A percentile compares a stretch with the other conserved stretches of the same genome.
These are phyloP conservation scores for Luffa aegyptiaca DNA, from an alignment of 306 rosid genomes.

Conservation along the genomic window DNA sequence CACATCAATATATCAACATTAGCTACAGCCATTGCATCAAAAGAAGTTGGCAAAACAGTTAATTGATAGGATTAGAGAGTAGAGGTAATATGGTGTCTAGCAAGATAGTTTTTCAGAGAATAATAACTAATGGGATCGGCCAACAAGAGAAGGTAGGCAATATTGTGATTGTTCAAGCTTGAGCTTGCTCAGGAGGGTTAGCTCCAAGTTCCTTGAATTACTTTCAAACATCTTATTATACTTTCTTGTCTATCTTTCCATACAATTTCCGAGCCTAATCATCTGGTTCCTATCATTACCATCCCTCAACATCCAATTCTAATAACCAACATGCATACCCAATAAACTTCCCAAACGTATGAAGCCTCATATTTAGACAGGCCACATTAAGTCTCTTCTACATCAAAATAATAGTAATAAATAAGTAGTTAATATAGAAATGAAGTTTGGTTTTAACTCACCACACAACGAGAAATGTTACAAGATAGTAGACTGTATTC, in stretches of 20 bases:
- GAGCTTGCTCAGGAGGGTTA: background rate
- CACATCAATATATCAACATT: conserved; percentile 4
- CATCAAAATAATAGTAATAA: background rate
- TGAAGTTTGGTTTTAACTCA: conserved; percentile 18
- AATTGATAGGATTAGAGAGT: background rate
- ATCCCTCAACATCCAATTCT: background rate
- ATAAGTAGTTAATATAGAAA: background rate
- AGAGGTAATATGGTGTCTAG: background rate
- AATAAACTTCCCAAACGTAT: background rate
- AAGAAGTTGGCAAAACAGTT: background rate
- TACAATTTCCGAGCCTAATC: background rate
- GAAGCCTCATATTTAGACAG: background rate
- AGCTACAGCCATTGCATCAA: background rate
- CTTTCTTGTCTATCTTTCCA: background rate
- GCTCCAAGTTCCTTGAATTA: background rate
- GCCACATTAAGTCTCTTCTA: background rate
- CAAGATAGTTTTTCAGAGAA: background rate
- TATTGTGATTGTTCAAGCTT: background rate
- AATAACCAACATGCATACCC: background rate
- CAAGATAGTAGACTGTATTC: conserved; percentile 77
- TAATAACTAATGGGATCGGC: background rate
- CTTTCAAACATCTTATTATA: background rate
- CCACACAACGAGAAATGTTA: conserved; percentile 83
- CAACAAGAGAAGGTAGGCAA: background rate
- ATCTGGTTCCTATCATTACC: background rate